Evolutionary conservation across 108 stramenopile genomes (phyloP).

Genomic region (Ochromonas danica): DNA sequence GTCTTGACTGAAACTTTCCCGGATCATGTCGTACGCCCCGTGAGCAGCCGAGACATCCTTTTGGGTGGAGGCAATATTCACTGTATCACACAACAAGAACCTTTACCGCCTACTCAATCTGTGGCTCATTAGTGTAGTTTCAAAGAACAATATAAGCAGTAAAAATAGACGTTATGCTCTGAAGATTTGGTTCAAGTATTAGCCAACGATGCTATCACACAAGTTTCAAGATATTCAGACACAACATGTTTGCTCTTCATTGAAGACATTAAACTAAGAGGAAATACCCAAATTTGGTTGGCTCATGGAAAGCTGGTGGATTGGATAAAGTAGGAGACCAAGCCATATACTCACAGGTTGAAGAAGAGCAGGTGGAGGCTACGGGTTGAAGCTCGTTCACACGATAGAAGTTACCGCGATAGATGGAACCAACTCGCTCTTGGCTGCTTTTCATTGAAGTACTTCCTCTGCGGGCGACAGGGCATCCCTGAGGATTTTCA

Average conservation of each 20-base stretch:
- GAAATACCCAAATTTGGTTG: slow-evolving; percentile 33
- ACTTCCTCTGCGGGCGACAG: not conserved
- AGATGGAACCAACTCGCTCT: not conserved
- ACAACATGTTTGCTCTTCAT: too few species aligned
- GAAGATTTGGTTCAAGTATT: too few species aligned
- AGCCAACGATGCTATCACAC: too few species aligned
- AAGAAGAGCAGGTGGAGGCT: not conserved
- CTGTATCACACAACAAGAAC: slow-evolving; percentile 74
- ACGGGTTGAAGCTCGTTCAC: slow-evolving; percentile 2
- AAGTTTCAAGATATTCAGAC: too few species aligned
- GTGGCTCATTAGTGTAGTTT: too few species aligned
- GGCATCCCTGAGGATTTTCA: not conserved
- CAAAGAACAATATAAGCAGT: too few species aligned
- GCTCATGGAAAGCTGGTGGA: slow-evolving; percentile 34
- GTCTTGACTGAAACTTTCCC: slow-evolving; percentile 60
- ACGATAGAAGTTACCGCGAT: slow-evolving; percentile 30
- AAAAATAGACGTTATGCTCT: too few species aligned
- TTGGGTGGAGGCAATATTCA: slow-evolving; percentile 81
- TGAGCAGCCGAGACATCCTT: slow-evolving; percentile 63
- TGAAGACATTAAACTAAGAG: slow-evolving; percentile 1
- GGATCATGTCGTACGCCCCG: slow-evolving; percentile 60
- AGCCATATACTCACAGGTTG: slow-evolving; percentile 31
- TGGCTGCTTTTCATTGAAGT: not conserved
- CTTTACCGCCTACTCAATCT: too few species aligned
- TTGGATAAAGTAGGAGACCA: slow-evolving; percentile 1